These are phyloP conservation scores for Coniella lustricola DNA, from an alignment of 2,329 filamentous ascomycete species.

Conservation along the genomic window DNA sequence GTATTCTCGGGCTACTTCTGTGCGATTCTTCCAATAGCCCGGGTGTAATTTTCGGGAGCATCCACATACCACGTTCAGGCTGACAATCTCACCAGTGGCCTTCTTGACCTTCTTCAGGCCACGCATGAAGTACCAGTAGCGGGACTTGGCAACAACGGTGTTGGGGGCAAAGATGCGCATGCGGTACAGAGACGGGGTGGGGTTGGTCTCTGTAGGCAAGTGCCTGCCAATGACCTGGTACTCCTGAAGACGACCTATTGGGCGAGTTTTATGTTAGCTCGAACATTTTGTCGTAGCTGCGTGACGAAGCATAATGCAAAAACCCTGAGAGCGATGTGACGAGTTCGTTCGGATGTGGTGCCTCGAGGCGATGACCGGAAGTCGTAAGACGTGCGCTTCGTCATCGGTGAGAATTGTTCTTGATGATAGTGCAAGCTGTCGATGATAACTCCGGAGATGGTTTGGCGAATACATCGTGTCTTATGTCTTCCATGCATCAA, in stretches of 20 bases:
- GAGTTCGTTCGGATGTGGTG: too few relatives aligned
- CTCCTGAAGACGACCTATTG: constrained; percentile 94
- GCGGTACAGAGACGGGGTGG: constrained; percentile 96
- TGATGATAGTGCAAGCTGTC: too few relatives aligned
- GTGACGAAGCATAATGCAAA: too few relatives aligned
- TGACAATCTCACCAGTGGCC: constrained; percentile 98
- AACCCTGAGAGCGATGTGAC: too few relatives aligned
- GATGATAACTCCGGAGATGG: too few relatives aligned
- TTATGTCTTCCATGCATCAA: too few relatives aligned
- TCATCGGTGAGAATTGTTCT: too few relatives aligned
- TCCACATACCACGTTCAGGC: constrained; percentile 79
- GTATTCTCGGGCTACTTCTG: constrained; percentile 8
- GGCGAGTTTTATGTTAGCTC: constrained; percentile 9
- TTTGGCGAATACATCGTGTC: too few relatives aligned
- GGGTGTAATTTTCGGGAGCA: constrained; percentile 2
- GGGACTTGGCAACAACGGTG: constrained; percentile 96
- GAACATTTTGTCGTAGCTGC: not conserved
- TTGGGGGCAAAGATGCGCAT: constrained; percentile 99
- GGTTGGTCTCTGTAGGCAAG: constrained; percentile 95
- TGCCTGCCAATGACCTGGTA: constrained; percentile 99
- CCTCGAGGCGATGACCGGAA: too few relatives aligned
- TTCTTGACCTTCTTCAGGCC: constrained; percentile 99
- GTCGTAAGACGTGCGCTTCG: too few relatives aligned
- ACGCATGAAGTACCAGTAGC: constrained; percentile 99
- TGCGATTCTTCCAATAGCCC: constrained; percentile 3